Evolutionary conservation across 139 green algal genomes (phyloP).

Genomic region (Closterium sp.): DNA sequence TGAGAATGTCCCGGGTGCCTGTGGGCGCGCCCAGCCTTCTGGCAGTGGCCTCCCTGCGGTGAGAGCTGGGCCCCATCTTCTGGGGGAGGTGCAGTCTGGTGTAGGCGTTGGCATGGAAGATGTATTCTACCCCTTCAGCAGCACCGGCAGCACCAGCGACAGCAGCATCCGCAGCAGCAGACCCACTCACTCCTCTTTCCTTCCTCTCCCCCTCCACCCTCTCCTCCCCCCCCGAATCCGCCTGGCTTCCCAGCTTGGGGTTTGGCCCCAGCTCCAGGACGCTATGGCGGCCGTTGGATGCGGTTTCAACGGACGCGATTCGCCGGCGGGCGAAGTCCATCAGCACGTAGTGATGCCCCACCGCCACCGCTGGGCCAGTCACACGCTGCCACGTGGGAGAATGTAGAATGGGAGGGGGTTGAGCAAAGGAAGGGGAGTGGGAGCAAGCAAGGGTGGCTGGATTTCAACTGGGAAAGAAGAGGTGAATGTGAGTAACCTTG

Average conservation of each 20-base stretch:
- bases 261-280: slow-evolving; percentile 30
- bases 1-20: too few species aligned
- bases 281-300: slow-evolving; percentile 29
- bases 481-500: too few species aligned
- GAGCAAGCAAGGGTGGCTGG: too few species aligned
- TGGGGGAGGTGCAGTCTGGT: not conserved
- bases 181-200: not conserved
- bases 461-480: too few species aligned
- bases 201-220: not conserved
- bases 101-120: not conserved
- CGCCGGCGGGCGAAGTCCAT: slow-evolving; percentile 22
- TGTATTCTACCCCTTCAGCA: not conserved
- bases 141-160: not conserved
- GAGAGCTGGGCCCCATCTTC: not conserved
- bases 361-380: not conserved
- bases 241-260: slow-evolving; percentile 10
- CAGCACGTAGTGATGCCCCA: slow-evolving; percentile 48
- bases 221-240: not conserved
- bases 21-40: not conserved
- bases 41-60: not conserved
- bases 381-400: slow-evolving; percentile 5
- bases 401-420: not conserved
- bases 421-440: not conserved
- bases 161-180: not conserved
- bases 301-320: slow-evolving; percentile 48